Base-by-base conservation (phyloP, 169 alveolate species). In the Theileria sp. region DNA sequence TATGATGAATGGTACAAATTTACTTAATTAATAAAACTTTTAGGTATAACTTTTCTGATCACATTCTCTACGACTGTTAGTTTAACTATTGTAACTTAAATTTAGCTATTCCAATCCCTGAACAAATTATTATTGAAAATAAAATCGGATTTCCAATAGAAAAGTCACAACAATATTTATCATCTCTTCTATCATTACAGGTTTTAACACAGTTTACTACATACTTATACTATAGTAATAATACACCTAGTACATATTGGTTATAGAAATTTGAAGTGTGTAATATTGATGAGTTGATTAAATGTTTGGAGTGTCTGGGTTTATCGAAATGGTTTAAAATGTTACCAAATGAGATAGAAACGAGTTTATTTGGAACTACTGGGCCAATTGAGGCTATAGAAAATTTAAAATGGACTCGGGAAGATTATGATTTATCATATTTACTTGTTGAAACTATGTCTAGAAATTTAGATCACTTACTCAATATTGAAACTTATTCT, bases 61-160 rank as follows among this genome's bases (percentile, higher is more conserved):
- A 83, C 54, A 65, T 83, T 34, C 67, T 80, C n/a, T 83, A 83
- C 51, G 89, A 83, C 30, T 77, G 88, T 81, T 38, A 4, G 79
- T 60, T 61, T 32, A 1, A 21, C 8, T 15, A 10, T 13, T 9
- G 1, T 13, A 5, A 15, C 38, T 25, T 19, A 28, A n/a, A 6
- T 30, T 9, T 73, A 81, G 89, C 85, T 0, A 28, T 83, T 3
- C 89, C 89, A 17, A 76, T 70, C 23, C 83, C 89, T 6, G 86
- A 83, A 19, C 64, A 62, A n/a, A 72, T 83, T 25, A 30, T 49
- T 1, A 80, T 74, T 23, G 89, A 83, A 51, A 71, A 80, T 21
- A 66, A 80, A 10, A 44, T 76, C 61, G 89, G 89, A 25, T 83
- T 68, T 50, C 89, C 89, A 13, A 21, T 83, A 13, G 86, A 83